Conservation (phyloP, 2,329 filamentous ascomycete species). For the Diaporthe vaccinii region DNA sequence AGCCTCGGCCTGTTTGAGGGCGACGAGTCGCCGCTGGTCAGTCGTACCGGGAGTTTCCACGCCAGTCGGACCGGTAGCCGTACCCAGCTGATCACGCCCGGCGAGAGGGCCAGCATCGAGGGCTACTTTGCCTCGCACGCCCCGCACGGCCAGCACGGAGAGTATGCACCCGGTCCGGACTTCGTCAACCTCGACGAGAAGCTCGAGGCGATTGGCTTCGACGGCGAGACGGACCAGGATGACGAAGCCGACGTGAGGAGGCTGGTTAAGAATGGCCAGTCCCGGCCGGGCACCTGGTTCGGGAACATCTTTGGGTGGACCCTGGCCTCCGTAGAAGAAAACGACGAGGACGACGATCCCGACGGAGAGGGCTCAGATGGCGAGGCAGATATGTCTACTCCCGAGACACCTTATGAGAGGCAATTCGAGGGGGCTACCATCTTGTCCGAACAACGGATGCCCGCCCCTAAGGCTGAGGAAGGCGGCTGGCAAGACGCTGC, state of each 20-base stretch:
- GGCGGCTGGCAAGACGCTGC: slow-evolving; percentile 77
- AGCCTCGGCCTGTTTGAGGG: slow-evolving; percentile 57
- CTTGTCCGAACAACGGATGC: slow-evolving; percentile 60
- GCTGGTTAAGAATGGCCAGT: slow-evolving; percentile 65
- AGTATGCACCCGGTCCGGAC: slow-evolving; percentile 65
- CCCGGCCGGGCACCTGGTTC: slow-evolving; percentile 70
- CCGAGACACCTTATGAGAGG: slow-evolving; percentile 41
- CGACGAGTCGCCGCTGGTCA: slow-evolving; percentile 53
- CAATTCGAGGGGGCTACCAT: slow-evolving; percentile 58
- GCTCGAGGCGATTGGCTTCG: slow-evolving; percentile 66
- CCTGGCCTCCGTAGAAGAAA: slow-evolving; percentile 73
- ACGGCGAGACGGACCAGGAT: slow-evolving; percentile 60
- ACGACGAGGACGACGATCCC: slow-evolving; percentile 57
- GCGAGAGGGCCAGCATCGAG: slow-evolving; percentile 54
- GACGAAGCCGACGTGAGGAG: slow-evolving; percentile 72
- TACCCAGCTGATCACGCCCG: slow-evolving; percentile 60
- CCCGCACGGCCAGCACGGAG: slow-evolving; percentile 47
- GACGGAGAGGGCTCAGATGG: slow-evolving; percentile 46
- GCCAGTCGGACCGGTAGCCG: slow-evolving; percentile 60
- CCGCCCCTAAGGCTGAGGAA: slow-evolving; percentile 65
- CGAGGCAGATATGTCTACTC: slow-evolving; percentile 37
- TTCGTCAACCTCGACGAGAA: slow-evolving; percentile 74
- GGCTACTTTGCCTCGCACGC: slow-evolving; percentile 53
- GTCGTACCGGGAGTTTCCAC: slow-evolving; percentile 62
- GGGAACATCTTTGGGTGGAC: slow-evolving; percentile 71